phyloP scores from a whole-genome alignment of 768 basidiomycete species.

The Gloeostereum incarnatum region DNA sequence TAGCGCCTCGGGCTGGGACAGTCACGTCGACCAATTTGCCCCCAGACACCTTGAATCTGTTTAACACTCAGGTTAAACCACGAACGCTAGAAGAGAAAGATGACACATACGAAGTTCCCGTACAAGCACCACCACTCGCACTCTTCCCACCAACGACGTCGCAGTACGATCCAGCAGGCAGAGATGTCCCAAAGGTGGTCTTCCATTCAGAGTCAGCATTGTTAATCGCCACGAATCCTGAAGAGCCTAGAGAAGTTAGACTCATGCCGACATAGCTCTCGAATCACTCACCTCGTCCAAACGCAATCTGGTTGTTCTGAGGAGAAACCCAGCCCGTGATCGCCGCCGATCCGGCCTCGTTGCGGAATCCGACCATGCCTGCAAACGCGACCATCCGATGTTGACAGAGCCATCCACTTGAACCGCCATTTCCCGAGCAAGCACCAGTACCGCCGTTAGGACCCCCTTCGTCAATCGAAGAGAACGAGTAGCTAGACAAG shows the following conservation, averaged over 20 bases:
- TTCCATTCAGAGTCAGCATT: constrained; percentile 50
- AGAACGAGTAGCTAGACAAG: constrained; percentile 49
- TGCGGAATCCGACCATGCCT: constrained; percentile 57
- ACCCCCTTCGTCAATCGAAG: constrained; percentile 41
- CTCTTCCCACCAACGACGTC: constrained; percentile 1
- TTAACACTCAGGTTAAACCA: not conserved
- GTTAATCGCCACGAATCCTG: constrained; percentile 60
- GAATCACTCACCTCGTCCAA: constrained; percentile 40
- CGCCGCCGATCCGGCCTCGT: constrained; percentile 39
- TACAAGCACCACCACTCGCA: not conserved
- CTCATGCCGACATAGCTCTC: not conserved
- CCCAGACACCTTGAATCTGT: constrained; percentile 5
- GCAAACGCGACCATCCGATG: constrained; percentile 48
- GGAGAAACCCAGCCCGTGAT: constrained; percentile 52
- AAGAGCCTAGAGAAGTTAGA: constrained; percentile 24
- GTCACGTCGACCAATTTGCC: constrained; percentile 2
- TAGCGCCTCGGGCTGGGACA: constrained; percentile 3
- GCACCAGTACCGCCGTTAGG: constrained; percentile 51
- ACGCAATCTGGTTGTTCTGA: constrained; percentile 50
- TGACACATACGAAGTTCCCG: too few relatives aligned
- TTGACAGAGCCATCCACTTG: constrained; percentile 54
- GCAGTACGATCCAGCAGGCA: constrained; percentile 52
- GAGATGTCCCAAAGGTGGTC: constrained; percentile 42
- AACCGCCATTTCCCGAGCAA: constrained; percentile 40
- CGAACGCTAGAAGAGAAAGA: too few relatives aligned